Evolutionary conservation across 2,329 filamentous ascomycete genomes (phyloP).

Genomic region (Ilyonectria sp.): DNA sequence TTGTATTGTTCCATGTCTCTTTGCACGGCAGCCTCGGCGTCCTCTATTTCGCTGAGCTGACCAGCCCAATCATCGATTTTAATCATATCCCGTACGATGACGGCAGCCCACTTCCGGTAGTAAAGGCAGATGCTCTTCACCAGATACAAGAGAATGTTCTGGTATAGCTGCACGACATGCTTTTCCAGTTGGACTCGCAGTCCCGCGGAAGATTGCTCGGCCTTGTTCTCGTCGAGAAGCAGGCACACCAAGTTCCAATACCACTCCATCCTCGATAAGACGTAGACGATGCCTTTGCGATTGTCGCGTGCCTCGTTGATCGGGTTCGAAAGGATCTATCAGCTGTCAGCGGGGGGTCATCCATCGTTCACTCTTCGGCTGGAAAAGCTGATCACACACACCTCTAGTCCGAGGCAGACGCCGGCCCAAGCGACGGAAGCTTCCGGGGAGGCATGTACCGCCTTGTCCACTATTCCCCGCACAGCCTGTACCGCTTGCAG

Average conservation of each 20-base stretch:
- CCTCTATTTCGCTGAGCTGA: slow-evolving; percentile 45
- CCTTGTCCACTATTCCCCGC: slow-evolving; percentile 16
- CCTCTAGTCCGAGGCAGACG: slow-evolving; percentile 14
- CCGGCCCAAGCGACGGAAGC: too few species aligned
- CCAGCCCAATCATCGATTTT: slow-evolving; percentile 55
- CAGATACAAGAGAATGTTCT: slow-evolving; percentile 57
- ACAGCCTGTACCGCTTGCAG: slow-evolving; percentile 10
- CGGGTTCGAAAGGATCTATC: slow-evolving; percentile 52
- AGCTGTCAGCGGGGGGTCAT: background rate
- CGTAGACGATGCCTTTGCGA: slow-evolving; percentile 49
- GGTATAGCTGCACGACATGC: slow-evolving; percentile 55
- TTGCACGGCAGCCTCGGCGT: slow-evolving; percentile 42
- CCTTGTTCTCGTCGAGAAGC: slow-evolving; percentile 45
- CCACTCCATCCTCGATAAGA: slow-evolving; percentile 46
- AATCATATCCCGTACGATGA: slow-evolving; percentile 49
- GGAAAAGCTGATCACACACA: slow-evolving; percentile 29
- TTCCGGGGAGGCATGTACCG: too few species aligned
- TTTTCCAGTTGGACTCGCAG: slow-evolving; percentile 47
- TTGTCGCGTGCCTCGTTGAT: slow-evolving; percentile 45
- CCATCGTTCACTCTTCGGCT: background rate
- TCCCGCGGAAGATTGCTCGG: slow-evolving; percentile 26
- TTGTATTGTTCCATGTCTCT: slow-evolving; percentile 32
- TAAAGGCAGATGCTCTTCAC: slow-evolving; percentile 59
- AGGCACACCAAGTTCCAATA: slow-evolving; percentile 52
- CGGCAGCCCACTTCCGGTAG: slow-evolving; percentile 48